These are phyloP conservation scores for Chlamydomonas asymmetrica DNA, from an alignment of 139 green algal genomes.

Conservation along the genomic window DNA sequence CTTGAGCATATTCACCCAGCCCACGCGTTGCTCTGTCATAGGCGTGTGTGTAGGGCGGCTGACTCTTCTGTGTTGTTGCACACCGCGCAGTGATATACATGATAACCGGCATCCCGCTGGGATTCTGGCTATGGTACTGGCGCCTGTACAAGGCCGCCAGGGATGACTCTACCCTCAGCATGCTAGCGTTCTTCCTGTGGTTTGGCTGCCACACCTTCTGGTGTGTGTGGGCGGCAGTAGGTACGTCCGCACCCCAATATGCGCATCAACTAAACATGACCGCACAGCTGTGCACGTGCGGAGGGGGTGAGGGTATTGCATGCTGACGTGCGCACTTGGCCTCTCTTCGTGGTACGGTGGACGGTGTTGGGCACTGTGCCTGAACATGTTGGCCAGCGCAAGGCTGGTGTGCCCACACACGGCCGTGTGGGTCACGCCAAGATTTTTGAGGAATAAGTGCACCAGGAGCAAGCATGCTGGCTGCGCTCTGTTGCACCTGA, in stretches of 20 bases:
- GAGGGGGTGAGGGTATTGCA: too few species aligned
- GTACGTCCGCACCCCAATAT: constrained; percentile 35
- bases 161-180: constrained; percentile 49
- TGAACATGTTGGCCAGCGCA: too few species aligned
- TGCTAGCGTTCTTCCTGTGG: constrained; percentile 68
- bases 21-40: neutral
- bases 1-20: neutral
- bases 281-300: too few species aligned
- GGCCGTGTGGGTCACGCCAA: too few species aligned
- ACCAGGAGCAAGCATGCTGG: too few species aligned
- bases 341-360: too few species aligned
- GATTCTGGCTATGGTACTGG: constrained; percentile 74
- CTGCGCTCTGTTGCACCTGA: too few species aligned
- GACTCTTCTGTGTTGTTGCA: neutral
- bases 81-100: constrained; percentile 54
- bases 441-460: too few species aligned
- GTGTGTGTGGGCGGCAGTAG: constrained; percentile 61
- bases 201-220: constrained; percentile 62
- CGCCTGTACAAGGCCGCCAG: constrained; percentile 70
- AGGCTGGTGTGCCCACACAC: too few species aligned
- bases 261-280: too few species aligned
- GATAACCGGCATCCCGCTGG: constrained; percentile 56
- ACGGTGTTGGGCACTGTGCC: too few species aligned
- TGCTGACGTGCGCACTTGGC: too few species aligned
- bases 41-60: neutral